A percentile compares a stretch with the other conserved stretches of the same genome.
phyloP scores from a whole-genome alignment of 1,284 basidiomycete species.

The Boletus sp. region DNA sequence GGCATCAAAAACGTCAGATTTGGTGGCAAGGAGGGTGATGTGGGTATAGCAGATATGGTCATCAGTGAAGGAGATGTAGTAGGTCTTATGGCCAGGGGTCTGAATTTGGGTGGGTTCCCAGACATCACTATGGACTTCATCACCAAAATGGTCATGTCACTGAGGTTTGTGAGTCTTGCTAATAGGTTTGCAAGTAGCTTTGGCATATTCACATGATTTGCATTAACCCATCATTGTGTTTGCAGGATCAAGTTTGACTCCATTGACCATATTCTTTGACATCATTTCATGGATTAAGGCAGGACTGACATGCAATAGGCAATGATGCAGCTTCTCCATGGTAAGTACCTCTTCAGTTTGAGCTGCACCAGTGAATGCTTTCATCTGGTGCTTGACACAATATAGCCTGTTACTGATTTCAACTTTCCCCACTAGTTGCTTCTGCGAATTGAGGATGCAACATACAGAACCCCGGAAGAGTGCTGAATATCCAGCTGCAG shows the following conservation, averaged over 20 bases:
- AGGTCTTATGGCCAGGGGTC: not conserved
- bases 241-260: not conserved
- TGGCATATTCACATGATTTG: not conserved
- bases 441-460: not conserved
- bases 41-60: not conserved
- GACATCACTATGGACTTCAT: not conserved
- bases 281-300: not conserved
- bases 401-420: not conserved
- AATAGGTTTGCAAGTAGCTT: not conserved
- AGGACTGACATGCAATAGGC: fast-evolving
- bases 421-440: not conserved
- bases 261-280: not conserved
- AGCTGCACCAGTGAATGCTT: no score
- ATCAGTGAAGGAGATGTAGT: not conserved
- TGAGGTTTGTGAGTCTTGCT: not conserved
- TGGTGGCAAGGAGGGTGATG: not conserved
- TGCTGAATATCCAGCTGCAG: not conserved
- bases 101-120: not conserved
- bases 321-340: not conserved
- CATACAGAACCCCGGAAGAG: not conserved
- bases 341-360: not conserved
- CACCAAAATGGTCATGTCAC: not conserved
- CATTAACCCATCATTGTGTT: not conserved
- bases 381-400: not conserved
- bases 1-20: not conserved